Evolutionary conservation across 208 protist genomes (phyloP).

Genomic region (Trypanosoma cruzi): DNA sequence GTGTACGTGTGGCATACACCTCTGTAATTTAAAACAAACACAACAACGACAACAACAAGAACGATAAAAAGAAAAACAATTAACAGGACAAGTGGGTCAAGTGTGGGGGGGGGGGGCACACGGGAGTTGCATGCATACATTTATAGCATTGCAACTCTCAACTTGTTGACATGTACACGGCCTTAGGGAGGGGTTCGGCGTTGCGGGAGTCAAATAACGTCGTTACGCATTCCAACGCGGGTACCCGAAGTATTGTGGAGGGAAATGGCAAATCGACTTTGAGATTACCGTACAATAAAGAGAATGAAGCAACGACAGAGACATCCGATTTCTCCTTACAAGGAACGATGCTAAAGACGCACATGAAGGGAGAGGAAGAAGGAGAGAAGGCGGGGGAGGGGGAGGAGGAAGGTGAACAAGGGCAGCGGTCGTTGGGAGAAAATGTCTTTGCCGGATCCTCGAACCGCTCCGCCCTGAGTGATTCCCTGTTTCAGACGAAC

Average conservation of each 20-base stretch:
- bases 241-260: background rate
- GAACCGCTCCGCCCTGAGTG: background rate
- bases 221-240: background rate
- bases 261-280: background rate
- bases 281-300: background rate
- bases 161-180: background rate
- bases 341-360: background rate
- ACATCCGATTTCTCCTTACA: background rate
- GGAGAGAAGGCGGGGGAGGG: background rate
- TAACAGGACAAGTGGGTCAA: too few relatives aligned
- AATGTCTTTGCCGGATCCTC: background rate
- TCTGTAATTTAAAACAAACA: too few relatives aligned
- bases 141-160: background rate
- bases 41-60: too few relatives aligned
- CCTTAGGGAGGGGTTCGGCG: background rate
- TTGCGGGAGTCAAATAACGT: background rate
- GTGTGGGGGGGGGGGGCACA: too few relatives aligned
- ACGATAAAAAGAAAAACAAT: too few relatives aligned
- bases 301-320: background rate
- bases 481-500: background rate
- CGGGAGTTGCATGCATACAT: constrained; percentile 12
- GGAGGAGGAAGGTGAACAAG: background rate
- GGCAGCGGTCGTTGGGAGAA: background rate
- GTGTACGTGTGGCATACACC: too few relatives aligned
- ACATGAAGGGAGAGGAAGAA: background rate